These are phyloP conservation scores for Dictyostelium intermedium DNA, from an alignment of 78 protist genomes.

Conservation along the genomic window DNA sequence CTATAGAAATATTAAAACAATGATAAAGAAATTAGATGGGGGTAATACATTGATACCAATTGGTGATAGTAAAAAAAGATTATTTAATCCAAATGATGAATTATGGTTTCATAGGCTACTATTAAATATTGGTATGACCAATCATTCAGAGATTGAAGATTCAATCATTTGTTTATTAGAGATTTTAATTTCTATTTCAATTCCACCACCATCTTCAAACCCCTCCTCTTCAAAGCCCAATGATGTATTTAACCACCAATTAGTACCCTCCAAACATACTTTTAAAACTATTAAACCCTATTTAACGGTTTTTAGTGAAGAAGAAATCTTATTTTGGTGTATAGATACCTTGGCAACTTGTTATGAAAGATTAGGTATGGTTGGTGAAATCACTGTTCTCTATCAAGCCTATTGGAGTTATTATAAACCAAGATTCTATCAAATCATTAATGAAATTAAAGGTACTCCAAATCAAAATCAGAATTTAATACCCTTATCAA, in stretches of 20 bases:
- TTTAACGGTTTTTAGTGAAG: slow-evolving; percentile 7
- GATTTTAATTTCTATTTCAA: slow-evolving; percentile 22
- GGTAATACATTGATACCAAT: slow-evolving; percentile 20
- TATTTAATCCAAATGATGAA: slow-evolving; percentile 48
- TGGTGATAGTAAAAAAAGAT: not conserved
- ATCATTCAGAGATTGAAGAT: slow-evolving; percentile 67
- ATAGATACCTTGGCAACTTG: slow-evolving; percentile 38
- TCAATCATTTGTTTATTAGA: slow-evolving; percentile 40
- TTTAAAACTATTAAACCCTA: slow-evolving; percentile 8
- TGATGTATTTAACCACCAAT: not conserved
- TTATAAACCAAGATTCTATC: slow-evolving; percentile 42
- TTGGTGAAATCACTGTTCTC: slow-evolving; percentile 67
- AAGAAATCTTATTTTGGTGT: slow-evolving; percentile 51
- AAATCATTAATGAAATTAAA: slow-evolving; percentile 25
- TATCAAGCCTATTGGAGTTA: slow-evolving; percentile 53
- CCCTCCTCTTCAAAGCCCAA: not conserved
- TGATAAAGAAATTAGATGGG: slow-evolving; percentile 1
- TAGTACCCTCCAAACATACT: not conserved
- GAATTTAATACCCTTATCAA: slow-evolving; percentile 14
- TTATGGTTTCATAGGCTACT: slow-evolving; percentile 45
- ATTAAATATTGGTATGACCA: slow-evolving; percentile 52
- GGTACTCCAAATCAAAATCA: not conserved
- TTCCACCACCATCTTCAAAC: not conserved
- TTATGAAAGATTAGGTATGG: slow-evolving; percentile 64
- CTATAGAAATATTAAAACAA: slow-evolving; percentile 17